These are phyloP conservation scores for Vaccinium darrowii DNA, from an alignment of 148 eudicot genomes.

Conservation along the genomic window DNA sequence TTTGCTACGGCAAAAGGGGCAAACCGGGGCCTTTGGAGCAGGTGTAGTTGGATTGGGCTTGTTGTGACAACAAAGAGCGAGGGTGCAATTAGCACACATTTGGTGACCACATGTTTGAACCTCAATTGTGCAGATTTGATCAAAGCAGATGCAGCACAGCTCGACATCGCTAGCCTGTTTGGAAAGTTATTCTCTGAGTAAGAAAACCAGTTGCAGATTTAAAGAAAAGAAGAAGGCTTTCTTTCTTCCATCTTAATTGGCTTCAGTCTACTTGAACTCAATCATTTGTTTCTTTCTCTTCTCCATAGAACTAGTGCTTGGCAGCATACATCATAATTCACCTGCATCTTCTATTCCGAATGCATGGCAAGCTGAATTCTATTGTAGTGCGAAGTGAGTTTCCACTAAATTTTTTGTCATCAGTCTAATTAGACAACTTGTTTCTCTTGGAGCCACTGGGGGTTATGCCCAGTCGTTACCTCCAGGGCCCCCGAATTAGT, in stretches of 20 bases:
- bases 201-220: background rate
- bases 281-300: background rate
- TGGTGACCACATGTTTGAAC: conserved; percentile 32
- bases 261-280: background rate
- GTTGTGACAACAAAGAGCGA: conserved; percentile 34
- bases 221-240: background rate
- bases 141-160: conserved; percentile 36
- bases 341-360: background rate
- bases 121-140: conserved; percentile 34
- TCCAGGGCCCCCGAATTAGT: too few species aligned
- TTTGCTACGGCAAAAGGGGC: conserved; percentile 35
- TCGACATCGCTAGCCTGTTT: conserved; percentile 31
- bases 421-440: too few species aligned
- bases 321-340: background rate
- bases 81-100: conserved; percentile 36
- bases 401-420: too few species aligned
- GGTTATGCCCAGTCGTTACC: too few species aligned
- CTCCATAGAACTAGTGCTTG: background rate
- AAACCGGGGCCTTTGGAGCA: conserved; percentile 23
- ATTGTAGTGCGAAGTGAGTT: background rate
- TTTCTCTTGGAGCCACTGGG: too few species aligned
- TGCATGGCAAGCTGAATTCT: background rate
- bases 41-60: conserved; percentile 7
- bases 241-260: background rate
- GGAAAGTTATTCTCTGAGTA: background rate